phyloP scores from a whole-genome alignment of 2,329 filamentous ascomycete species.

The Fusarium bactridioides region DNA sequence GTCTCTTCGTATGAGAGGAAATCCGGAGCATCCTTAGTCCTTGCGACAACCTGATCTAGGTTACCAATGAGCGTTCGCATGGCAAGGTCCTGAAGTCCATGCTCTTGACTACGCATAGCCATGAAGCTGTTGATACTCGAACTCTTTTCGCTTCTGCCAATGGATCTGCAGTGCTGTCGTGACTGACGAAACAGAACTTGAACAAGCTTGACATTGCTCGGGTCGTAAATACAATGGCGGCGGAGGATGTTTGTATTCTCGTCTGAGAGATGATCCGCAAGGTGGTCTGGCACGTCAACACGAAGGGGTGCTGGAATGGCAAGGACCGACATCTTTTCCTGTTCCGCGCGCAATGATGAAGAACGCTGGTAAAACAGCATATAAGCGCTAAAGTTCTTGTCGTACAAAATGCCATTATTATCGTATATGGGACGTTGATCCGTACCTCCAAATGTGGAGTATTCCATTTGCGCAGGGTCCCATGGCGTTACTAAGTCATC shows the following conservation, averaged over 20 bases:
- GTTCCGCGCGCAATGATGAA: conserved; percentile 66
- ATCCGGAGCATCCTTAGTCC: conserved; percentile 73
- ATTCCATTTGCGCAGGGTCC: conserved; percentile 76
- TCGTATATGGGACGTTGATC: conserved; percentile 62
- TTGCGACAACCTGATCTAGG: conserved; percentile 77
- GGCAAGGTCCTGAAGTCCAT: conserved; percentile 55
- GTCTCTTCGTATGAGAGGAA: conserved; percentile 64
- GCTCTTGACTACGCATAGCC: conserved; percentile 7
- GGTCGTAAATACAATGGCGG: conserved; percentile 82
- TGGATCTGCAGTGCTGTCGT: conserved; percentile 52
- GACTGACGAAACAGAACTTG: conserved; percentile 66
- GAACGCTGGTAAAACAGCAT: conserved; percentile 97
- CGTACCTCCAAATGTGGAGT: conserved; percentile 80
- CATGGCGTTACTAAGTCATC: conserved; percentile 83
- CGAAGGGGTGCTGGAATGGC: conserved; percentile 48
- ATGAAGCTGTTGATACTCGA: conserved; percentile 13
- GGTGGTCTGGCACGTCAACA: conserved; percentile 53
- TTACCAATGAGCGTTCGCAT: conserved; percentile 68
- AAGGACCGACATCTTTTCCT: conserved; percentile 52
- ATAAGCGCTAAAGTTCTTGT: conserved; percentile 87
- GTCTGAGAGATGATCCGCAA: conserved; percentile 68
- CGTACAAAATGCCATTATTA: conserved; percentile 56
- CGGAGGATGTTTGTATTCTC: conserved; percentile 79
- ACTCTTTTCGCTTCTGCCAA: background rate
- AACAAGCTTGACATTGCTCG: conserved; percentile 73